Evolutionary conservation across 139 green algal species (phyloP).

Genomic region (Pseudopediastrum boryanum): DNA sequence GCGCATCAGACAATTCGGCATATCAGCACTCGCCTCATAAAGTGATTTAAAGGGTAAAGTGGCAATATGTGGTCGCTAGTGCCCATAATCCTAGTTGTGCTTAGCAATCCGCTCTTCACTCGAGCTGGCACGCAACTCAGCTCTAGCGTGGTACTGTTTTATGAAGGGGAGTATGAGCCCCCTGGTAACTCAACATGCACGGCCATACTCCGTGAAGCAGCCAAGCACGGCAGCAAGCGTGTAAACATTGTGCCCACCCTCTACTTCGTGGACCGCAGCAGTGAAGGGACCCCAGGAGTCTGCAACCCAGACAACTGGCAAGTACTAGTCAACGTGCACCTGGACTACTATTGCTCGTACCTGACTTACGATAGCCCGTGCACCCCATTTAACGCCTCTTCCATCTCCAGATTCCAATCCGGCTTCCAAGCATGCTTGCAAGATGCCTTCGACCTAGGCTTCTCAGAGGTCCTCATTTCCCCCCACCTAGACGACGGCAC

Average conservation of each 20-base stretch:
- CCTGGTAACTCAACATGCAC: too few species aligned
- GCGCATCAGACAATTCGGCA: too few species aligned
- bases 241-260: conserved; percentile 39
- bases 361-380: conserved; percentile 31
- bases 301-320: conserved; percentile 40
- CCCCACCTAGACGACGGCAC: conserved; percentile 38
- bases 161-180: too few species aligned
- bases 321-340: conserved; percentile 5
- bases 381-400: background rate
- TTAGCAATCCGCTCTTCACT: too few species aligned
- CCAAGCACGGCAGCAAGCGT: conserved; percentile 24
- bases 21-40: too few species aligned
- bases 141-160: too few species aligned
- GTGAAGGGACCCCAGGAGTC: background rate
- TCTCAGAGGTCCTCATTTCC: conserved; percentile 30
- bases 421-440: conserved; percentile 35
- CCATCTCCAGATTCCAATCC: conserved; percentile 1
- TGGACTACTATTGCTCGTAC: conserved; percentile 31
- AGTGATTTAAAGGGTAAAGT: too few species aligned
- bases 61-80: too few species aligned
- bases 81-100: too few species aligned
- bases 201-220: too few species aligned
- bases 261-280: conserved; percentile 35
- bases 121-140: too few species aligned
- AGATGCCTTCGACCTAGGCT: conserved; percentile 23